Evolutionary conservation across 495 filamentous ascomycete species (phyloP), one percentile per base, ranked within the genome.

Genomic region (Hypoxylon crocopeplum): DNA sequence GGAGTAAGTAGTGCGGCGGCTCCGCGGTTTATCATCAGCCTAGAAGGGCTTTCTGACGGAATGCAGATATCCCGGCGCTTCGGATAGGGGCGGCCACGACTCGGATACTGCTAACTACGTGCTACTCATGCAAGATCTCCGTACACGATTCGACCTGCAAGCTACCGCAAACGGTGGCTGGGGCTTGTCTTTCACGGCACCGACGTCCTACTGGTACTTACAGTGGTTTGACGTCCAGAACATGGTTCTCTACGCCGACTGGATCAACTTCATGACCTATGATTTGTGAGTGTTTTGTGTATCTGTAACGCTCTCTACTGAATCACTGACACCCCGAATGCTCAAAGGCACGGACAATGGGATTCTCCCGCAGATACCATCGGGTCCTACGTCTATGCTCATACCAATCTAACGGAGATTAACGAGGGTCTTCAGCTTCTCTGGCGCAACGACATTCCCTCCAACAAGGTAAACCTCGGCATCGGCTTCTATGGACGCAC

Each of bases 351-450:
- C 48, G 76, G 75, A 0, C 57, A 50, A 3, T 77, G 77, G 75
- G 68, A 75, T 4, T n/a, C n/a, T n/a, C 8, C 24, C 22, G 12
- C 47, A 11, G 56, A 64, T 17, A 48, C 34, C 5, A 72, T 72
- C 21, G 78, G 76, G 3, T 38, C 48, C 7, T 51, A 68, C 25
- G 63, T 80, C 7, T 47, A 66, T 0, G 72, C 70, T 0, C 83
- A 87, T 56, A 84, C 82, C 0, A 85, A 87, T 51, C 48, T 84
- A 0, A 84, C 83, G 0, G 83, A 85, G 63, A 85, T 87, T 49
- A 56, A 82, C 10, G 13, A 56, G 2, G 73, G 71, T 0, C 15
- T 80, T 0, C 65, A 84, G 12, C 74, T 87, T 0, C 61, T 84
- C 0, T 85, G 82, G 82, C 63, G 82, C 0, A 77, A 76, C 52